Evolutionary conservation across 169 alveolate genomes (phyloP).

Genomic region (Babesia bigemina): DNA sequence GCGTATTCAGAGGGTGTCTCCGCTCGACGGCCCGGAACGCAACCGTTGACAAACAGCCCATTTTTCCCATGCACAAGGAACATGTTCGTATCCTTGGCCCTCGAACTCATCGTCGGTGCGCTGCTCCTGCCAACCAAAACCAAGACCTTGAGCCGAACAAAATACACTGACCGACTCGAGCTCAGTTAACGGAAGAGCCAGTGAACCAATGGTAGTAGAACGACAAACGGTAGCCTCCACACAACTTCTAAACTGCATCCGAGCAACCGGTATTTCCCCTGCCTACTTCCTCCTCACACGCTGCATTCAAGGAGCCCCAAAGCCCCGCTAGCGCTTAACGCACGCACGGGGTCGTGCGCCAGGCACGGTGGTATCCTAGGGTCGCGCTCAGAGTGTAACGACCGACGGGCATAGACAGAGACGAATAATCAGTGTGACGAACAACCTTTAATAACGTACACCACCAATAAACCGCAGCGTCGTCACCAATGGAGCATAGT

Average conservation of each 20-base stretch:
- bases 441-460: no score
- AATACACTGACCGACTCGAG: not conserved
- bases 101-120: conserved; percentile 11
- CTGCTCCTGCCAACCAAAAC: not conserved
- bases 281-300: not conserved
- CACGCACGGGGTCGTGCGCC: no score
- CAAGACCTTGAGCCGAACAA: not conserved
- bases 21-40: conserved; percentile 17
- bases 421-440: no score
- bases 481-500: no score
- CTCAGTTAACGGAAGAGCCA: not conserved
- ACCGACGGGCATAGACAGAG: no score
- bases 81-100: conserved; percentile 33
- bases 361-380: no score
- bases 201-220: not conserved
- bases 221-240: no score
- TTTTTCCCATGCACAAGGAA: conserved; percentile 62
- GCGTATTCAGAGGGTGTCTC: conserved; percentile 7
- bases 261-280: not conserved
- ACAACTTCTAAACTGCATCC: no score
- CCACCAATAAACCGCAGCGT: no score
- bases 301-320: not conserved
- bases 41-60: conserved; percentile 57
- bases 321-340: not conserved
- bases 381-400: no score